These are phyloP conservation scores for Stereocaulon alpinum DNA, from an alignment of 495 filamentous ascomycete genomes.

Conservation along the genomic window DNA sequence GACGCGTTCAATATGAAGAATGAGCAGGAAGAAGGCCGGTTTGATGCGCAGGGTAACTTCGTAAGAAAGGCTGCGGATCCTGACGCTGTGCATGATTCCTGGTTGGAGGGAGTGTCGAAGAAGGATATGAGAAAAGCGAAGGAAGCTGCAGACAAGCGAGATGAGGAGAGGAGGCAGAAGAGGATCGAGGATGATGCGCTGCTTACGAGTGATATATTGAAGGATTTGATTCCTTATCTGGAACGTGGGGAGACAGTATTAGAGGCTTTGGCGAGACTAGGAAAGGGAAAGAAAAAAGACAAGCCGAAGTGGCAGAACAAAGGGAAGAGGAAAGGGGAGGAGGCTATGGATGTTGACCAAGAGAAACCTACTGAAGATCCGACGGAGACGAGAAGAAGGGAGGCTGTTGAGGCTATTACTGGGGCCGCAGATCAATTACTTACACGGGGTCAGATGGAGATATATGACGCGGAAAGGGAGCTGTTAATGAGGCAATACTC, in stretches of 20 bases:
- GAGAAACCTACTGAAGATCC: slow-evolving; percentile 50
- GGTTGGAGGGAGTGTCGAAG: slow-evolving; percentile 85
- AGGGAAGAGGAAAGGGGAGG: slow-evolving; percentile 38
- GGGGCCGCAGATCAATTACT: slow-evolving; percentile 80
- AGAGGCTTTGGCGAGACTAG: slow-evolving; percentile 76
- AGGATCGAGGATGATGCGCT: slow-evolving; percentile 62
- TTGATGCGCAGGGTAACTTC: slow-evolving; percentile 84
- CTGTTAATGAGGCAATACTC: slow-evolving; percentile 69
- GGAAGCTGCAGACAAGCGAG: slow-evolving; percentile 78
- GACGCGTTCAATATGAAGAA: slow-evolving; percentile 91
- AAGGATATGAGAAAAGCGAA: slow-evolving; percentile 84
- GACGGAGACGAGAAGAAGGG: slow-evolving; percentile 55
- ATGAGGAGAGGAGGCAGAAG: slow-evolving; percentile 59
- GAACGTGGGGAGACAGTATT: slow-evolving; percentile 80
- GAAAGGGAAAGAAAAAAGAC: slow-evolving; percentile 55
- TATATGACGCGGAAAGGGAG: slow-evolving; percentile 88
- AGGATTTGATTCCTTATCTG: slow-evolving; percentile 56
- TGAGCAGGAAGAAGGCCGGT: slow-evolving; percentile 87
- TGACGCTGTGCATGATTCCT: slow-evolving; percentile 81
- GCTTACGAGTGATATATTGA: slow-evolving; percentile 62
- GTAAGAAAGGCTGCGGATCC: slow-evolving; percentile 83
- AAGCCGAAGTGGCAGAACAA: slow-evolving; percentile 53
- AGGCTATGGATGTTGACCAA: slow-evolving; percentile 60
- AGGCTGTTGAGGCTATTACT: slow-evolving; percentile 71
- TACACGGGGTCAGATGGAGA: slow-evolving; percentile 66